Conservation (phyloP, 495 filamentous ascomycete genomes). For the Clohesyomyces aquaticus region DNA sequence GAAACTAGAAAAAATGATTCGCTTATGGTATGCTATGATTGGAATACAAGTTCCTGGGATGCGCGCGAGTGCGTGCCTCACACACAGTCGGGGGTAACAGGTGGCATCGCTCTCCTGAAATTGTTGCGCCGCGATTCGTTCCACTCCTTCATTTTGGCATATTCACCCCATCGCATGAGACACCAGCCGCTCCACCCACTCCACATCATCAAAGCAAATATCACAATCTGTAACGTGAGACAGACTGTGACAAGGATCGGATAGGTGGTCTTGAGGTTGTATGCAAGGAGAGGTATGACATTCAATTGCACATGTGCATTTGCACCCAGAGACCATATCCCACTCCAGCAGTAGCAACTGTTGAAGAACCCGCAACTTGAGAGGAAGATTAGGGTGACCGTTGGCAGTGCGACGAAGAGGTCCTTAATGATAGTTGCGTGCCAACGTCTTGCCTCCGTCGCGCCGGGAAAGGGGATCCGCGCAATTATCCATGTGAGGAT, state of each 20-base stretch:
- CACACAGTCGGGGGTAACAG: too few species aligned
- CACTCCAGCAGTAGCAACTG: conserved; percentile 43
- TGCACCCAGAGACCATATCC: conserved; percentile 19
- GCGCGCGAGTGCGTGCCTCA: too few species aligned
- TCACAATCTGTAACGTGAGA: conserved; percentile 19
- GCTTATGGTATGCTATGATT: too few species aligned
- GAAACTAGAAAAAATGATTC: too few species aligned
- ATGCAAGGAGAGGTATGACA: conserved; percentile 4
- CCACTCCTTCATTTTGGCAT: conserved; percentile 24
- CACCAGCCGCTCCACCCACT: conserved; percentile 22
- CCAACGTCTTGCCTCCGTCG: conserved; percentile 40
- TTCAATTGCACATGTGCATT: conserved; percentile 28
- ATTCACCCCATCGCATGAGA: conserved; percentile 34
- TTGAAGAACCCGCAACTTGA: conserved; percentile 41
- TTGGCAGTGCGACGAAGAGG: conserved; percentile 32
- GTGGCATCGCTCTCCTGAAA: too few species aligned
- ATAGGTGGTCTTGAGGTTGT: conserved; percentile 18
- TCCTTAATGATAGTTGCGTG: conserved; percentile 36
- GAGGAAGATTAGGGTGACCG: conserved; percentile 37
- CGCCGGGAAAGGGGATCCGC: not conserved
- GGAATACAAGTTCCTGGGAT: too few species aligned
- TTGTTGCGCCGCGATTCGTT: not conserved
- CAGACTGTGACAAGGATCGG: conserved; percentile 27
- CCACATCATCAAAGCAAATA: conserved; percentile 21
- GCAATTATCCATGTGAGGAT: conserved; percentile 23